phyloP scores from a whole-genome alignment of 306 rosid genomes.

The Fagus crenata region DNA sequence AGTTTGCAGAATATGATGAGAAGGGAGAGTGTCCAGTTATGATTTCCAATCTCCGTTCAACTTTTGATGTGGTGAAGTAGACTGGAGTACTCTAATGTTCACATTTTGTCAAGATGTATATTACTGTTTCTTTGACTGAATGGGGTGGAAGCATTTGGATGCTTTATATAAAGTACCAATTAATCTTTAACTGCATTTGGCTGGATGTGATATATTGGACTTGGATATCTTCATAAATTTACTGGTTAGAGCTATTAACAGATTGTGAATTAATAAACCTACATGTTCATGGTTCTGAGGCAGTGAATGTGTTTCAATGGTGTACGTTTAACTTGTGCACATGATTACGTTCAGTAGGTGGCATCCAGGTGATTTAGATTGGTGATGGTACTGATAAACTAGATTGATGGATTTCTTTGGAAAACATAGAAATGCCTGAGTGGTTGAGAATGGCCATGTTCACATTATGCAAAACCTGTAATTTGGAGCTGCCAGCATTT shows the following conservation, averaged over 20 bases:
- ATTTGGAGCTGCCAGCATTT: too few species aligned
- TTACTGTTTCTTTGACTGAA: slow-evolving; percentile 26
- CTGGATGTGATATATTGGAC: slow-evolving; percentile 1
- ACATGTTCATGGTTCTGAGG: too few species aligned
- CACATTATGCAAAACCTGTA: too few species aligned
- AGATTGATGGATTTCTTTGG: too few species aligned
- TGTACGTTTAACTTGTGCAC: too few species aligned
- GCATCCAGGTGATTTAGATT: too few species aligned
- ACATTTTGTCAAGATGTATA: slow-evolving; percentile 29
- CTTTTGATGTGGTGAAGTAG: slow-evolving; percentile 66
- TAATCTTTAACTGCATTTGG: slow-evolving; percentile 18
- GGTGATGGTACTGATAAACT: too few species aligned
- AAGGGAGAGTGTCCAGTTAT: slow-evolving; percentile 87
- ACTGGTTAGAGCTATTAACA: neutral
- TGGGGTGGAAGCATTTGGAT: slow-evolving; percentile 21
- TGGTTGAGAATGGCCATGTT: too few species aligned
- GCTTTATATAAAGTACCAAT: slow-evolving; percentile 7
- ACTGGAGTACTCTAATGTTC: slow-evolving; percentile 13
- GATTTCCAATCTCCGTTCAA: slow-evolving; percentile 65
- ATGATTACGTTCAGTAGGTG: too few species aligned
- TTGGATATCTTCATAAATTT: neutral
- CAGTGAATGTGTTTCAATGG: too few species aligned
- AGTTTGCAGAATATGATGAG: slow-evolving; percentile 81
- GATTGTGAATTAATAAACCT: neutral
- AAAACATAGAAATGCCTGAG: too few species aligned